Percentiles rank a stretch among this genome's conserved stretches.
These are phyloP conservation scores for Sedum album DNA, from an alignment of 164 flowering plant genomes.

Conservation along the genomic window DNA sequence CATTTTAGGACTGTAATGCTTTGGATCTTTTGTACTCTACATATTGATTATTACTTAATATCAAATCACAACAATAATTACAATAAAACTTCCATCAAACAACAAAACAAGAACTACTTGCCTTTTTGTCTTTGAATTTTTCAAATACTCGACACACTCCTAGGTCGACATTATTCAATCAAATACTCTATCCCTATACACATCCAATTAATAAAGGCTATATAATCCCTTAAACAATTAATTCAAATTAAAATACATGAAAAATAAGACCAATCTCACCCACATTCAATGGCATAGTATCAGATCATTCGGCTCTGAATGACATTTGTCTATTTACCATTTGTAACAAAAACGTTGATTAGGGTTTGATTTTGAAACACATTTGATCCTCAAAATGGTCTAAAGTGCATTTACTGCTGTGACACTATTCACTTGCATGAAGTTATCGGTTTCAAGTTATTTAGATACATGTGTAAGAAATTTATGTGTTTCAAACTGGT, in stretches of 20 bases:
- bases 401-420: neutral
- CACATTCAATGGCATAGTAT: constrained; percentile 5
- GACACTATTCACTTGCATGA: neutral
- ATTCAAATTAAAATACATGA: neutral
- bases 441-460: neutral
- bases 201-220: constrained; percentile 5
- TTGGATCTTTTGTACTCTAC: neutral
- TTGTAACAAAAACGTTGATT: neutral
- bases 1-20: neutral
- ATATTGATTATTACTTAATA: too few relatives aligned
- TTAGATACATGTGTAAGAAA: neutral
- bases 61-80: too few relatives aligned
- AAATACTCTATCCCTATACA: neutral
- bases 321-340: constrained; percentile 4
- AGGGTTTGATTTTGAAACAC: neutral
- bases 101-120: neutral
- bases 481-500: neutral
- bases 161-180: constrained; percentile 1
- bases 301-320: neutral
- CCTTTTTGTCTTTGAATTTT: neutral
- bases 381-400: neutral
- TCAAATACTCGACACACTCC: neutral
- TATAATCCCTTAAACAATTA: neutral
- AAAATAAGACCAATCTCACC: neutral
- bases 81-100: neutral